A percentile compares a stretch with the other conserved stretches of the same genome.
Evolutionary conservation across 345 rosid species (phyloP).

Genomic region (Erysimum cheiranthoides): DNA sequence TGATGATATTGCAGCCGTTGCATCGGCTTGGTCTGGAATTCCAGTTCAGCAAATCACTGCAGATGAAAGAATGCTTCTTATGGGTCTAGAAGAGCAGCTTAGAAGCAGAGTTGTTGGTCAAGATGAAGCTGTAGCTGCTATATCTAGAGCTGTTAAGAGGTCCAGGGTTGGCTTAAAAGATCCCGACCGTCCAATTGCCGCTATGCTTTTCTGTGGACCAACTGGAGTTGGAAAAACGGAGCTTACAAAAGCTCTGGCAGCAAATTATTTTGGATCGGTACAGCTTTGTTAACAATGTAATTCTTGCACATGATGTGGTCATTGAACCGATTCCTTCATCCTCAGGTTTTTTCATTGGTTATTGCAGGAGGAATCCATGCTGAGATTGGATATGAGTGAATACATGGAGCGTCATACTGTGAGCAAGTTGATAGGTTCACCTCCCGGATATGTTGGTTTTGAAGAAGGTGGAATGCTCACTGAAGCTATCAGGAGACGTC

Average conservation of each 20-base stretch:
- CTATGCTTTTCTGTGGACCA: slow-evolving; percentile 98
- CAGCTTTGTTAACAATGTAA: slow-evolving; percentile 42
- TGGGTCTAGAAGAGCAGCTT: slow-evolving; percentile 84
- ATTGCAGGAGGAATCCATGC: slow-evolving; percentile 84
- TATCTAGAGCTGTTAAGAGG: slow-evolving; percentile 96
- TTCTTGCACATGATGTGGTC: slow-evolving; percentile 20
- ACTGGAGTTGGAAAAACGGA: slow-evolving; percentile 99
- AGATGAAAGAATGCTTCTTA: slow-evolving; percentile 79
- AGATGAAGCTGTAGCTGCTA: slow-evolving; percentile 91
- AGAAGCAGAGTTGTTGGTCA: slow-evolving; percentile 87
- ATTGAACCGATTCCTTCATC: not conserved
- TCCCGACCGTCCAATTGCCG: slow-evolving; percentile 91
- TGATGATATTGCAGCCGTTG: slow-evolving; percentile 93
- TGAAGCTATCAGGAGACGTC: slow-evolving; percentile 94
- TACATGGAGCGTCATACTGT: slow-evolving; percentile 98
- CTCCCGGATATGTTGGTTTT: slow-evolving; percentile 93
- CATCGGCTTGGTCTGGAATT: slow-evolving; percentile 96
- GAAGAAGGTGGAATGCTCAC: slow-evolving; percentile 96
- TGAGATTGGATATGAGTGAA: slow-evolving; percentile 99
- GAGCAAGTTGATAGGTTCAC: slow-evolving; percentile 94
- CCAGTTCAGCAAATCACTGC: slow-evolving; percentile 97
- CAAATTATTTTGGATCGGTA: slow-evolving; percentile 90
- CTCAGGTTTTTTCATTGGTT: slow-evolving; percentile 19
- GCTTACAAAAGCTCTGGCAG: slow-evolving; percentile 88
- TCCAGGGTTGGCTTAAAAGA: slow-evolving; percentile 90